These are phyloP conservation scores for Coprinopsis marcescibilis DNA, from an alignment of 768 basidiomycete genomes.

Conservation along the genomic window DNA sequence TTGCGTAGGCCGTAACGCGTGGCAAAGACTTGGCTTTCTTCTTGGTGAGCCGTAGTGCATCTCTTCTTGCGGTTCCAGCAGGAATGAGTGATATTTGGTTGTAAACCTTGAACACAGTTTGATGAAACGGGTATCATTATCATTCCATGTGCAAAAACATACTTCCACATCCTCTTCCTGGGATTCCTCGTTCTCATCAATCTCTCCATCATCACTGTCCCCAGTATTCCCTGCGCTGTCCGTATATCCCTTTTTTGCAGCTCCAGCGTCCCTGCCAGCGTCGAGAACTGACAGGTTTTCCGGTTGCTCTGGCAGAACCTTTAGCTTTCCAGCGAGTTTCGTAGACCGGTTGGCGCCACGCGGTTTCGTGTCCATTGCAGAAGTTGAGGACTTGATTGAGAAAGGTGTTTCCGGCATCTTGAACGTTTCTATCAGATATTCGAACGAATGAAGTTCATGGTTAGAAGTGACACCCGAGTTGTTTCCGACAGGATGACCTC, in stretches of 20 bases:
- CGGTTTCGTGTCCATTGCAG: slow-evolving; percentile 42
- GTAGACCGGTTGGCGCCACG: slow-evolving; percentile 76
- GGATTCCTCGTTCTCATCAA: slow-evolving; percentile 56
- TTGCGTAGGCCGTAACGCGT: slow-evolving; percentile 94
- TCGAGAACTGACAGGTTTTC: slow-evolving; percentile 40
- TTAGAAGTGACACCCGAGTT: neutral
- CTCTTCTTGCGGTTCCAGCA: slow-evolving; percentile 87
- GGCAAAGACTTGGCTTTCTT: slow-evolving; percentile 91
- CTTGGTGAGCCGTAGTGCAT: slow-evolving; percentile 86
- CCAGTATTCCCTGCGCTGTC: slow-evolving; percentile 46
- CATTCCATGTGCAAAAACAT: slow-evolving; percentile 14
- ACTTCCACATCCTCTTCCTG: slow-evolving; percentile 61
- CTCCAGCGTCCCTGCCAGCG: slow-evolving; percentile 19
- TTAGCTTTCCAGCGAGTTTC: slow-evolving; percentile 80
- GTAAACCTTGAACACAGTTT: slow-evolving; percentile 56
- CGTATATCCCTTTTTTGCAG: slow-evolving; percentile 33
- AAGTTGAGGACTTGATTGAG: slow-evolving; percentile 1
- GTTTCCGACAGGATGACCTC: neutral
- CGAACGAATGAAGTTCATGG: slow-evolving; percentile 6
- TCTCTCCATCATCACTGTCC: slow-evolving; percentile 70
- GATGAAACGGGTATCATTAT: neutral
- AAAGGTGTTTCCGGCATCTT: slow-evolving; percentile 9
- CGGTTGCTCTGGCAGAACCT: slow-evolving; percentile 83
- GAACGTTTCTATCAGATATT: slow-evolving; percentile 7
- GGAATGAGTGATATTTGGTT: slow-evolving; percentile 92